Evolutionary conservation across 2,329 filamentous ascomycete genomes (phyloP), one percentile per base, ranked within the genome.

Genomic region (Penicillium sp.): DNA sequence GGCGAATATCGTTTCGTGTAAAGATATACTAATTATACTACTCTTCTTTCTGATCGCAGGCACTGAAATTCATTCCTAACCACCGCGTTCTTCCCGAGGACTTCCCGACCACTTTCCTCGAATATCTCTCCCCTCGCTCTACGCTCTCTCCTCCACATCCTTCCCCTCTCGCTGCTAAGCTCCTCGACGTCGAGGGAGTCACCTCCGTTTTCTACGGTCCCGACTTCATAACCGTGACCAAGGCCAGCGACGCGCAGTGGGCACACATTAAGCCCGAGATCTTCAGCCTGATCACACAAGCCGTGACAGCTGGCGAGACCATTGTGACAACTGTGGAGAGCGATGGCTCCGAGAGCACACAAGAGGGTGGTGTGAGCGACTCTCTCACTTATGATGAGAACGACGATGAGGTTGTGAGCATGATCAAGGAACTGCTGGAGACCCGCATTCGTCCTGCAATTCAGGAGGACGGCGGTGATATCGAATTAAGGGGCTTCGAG

Each of bases 391-490:
- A 94, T 76, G 88, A 94, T 70, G 93, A 97, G 74, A 89, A 96
- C 64, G 95, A 99, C 75, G 89, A 89, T 67, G 95, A 99, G 79
- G 92, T 97, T 11, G 90, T 99, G 8, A 90, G 92, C 61, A 98
- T 98, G 95, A 98, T 99, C 80, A 97, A 98, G 81, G 95, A 99
- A 80, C 82, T 99, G 35, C 83, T 99, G 38, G 95, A 99, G 79
- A 99, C 95, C 28, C 85, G 95, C 64, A 97, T 99, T 72, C 85
- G 95, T 46, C 95, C 95, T 0, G 91, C 94, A 0, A 99, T 99
- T 65, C 95, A 98, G 77, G 95, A 98, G 76, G 95, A 99, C 69
- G 95, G 95, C 52, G 95, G 95, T 49, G 95, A 99, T 75, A 98
- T 99, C 72, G 95, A 99, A 76, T 96, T 94, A 76, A 84, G 91